Base-by-base conservation (phyloP, 306 rosid genomes). In the Ammopiptanthus mongolicus region DNA sequence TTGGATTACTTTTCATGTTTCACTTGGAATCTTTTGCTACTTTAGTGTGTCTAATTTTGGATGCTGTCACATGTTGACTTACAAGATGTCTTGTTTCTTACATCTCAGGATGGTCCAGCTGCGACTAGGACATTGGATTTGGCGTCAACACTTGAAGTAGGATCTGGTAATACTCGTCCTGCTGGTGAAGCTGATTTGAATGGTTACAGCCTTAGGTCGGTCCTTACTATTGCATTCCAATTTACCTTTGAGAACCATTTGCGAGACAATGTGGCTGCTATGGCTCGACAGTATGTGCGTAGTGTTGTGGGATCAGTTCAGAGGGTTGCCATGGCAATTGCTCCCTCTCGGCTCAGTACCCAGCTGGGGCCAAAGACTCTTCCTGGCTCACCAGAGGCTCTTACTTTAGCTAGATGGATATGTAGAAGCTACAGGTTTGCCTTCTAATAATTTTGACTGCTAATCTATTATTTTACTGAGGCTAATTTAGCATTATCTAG, bases 211-310 rank as follows among this genome's bases (percentile, higher is more conserved):
- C 96, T 86, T 65, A 65, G 99, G 64, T 95, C 99, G 0, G 96
- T 95, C 70, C 88, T 95, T 61, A 95, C 99, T 2, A 95, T 95
- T 10, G 99, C 99, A 19, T 95, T 95, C 76, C 99, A 95, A 56
- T 95, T 92, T 62, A 92, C 93, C 59, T 95, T 87, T 34, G 99
- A 95, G 91, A 89, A 87, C 78, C 97, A 92, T 78, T 10, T 81
- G 47, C 88, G 89, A 3, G 99, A 95, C 82, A 95, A 79, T 78
- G 99, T 95, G 36, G 97, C 99, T 79, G 92, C 96, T 3, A 95
- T 95, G 99, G 99, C 99, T 62, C 99, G 99, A 46, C 99, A 95
- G 74, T 95, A 90, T 13, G 97, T 95, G 65, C 97, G 99, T 1
- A 81, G 93, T 68, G 93, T 95, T 64, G 97, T 95, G 28, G 96